Evolutionary conservation across 352 stramenopile genomes (phyloP), one percentile per base, ranked within the genome.

Genomic region (Pythium dissotocum): DNA sequence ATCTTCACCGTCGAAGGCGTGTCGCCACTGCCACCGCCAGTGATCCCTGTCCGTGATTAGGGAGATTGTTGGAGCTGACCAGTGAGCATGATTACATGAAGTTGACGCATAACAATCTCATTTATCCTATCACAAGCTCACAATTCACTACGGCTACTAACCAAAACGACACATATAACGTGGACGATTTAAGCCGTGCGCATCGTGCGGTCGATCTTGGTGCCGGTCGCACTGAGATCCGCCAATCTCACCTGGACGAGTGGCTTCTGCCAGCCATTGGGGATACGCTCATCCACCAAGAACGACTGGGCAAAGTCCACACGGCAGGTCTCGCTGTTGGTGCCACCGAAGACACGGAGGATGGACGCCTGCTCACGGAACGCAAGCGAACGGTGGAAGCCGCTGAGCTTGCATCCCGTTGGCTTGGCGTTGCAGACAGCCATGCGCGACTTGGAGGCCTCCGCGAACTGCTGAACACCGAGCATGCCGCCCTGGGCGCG

Each of bases 321-420:
- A 54, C 63, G 53, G 24, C 63, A 69, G 54, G 9, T 58, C 24
- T 71, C 65, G 14, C 24, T 51, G 16, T 56, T 38, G 2, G 38
- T 33, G 16, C 56, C 57, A 9, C 64, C 64, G 24, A 70, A 65
- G 6, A 60, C 54, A 26, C 58, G 65, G 6, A 61, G 58, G 28
- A 65, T 63, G 13, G 58, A 65, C 14, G 65, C 57, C 40, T 57
- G 35, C 8, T 70, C 65, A 12, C 65, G 57, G 51, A 61, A 71
- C 9, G 65, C 56, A 0, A 71, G 30, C 18, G 52, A 42, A 40
- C 55, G 57, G 30, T 71, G 57, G 57, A 60, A 61, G 14, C 33
- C 33, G 6, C 56, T 56, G 21, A 70, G 52, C 32, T 10, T 24
- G 33, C 63, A 70, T 8, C 62, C 62, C 53, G 55, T 44, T 2